Evolutionary conservation across 1,139 yeast genomes (phyloP).

Genomic region (Wickerhamomyces sp.): DNA sequence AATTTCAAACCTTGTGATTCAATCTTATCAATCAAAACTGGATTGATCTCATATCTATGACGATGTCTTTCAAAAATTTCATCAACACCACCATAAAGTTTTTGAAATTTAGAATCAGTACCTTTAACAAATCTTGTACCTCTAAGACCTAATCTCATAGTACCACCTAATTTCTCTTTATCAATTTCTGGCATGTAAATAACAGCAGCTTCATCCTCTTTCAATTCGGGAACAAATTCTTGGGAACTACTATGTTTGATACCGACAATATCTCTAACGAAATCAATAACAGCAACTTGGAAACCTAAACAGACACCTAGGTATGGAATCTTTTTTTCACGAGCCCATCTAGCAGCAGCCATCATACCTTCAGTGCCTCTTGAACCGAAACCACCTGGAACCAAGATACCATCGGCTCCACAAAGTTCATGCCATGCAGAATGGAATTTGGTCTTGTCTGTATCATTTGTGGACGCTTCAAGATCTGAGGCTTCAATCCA

Average conservation of each 20-base stretch:
- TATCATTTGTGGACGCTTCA: slow-evolving; percentile 63
- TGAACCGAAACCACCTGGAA: slow-evolving; percentile 97
- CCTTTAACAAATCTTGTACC: slow-evolving; percentile 74
- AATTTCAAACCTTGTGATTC: slow-evolving; percentile 79
- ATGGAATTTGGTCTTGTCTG: slow-evolving; percentile 75
- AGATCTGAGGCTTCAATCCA: slow-evolving; percentile 96
- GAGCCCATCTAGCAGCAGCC: slow-evolving; percentile 94
- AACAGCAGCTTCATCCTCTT: slow-evolving; percentile 70
- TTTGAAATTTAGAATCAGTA: slow-evolving; percentile 66
- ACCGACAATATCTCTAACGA: slow-evolving; percentile 77
- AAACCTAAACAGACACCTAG: slow-evolving; percentile 97
- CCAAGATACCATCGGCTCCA: slow-evolving; percentile 93
- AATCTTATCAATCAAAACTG: slow-evolving; percentile 62
- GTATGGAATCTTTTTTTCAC: slow-evolving; percentile 90
- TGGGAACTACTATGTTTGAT: slow-evolving; percentile 67
- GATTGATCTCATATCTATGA: slow-evolving; percentile 97
- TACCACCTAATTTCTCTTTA: slow-evolving; percentile 94
- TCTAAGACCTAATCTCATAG: slow-evolving; percentile 96
- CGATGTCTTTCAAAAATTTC: slow-evolving; percentile 91
- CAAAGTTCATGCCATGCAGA: slow-evolving; percentile 94
- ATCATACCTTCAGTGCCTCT: slow-evolving; percentile 99
- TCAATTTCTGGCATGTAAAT: slow-evolving; percentile 99
- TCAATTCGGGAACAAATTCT: slow-evolving; percentile 67
- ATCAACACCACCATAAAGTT: slow-evolving; percentile 70
- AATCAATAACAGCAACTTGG: slow-evolving; percentile 95